Percentiles rank a stretch among this genome's conserved stretches.
These are phyloP conservation scores for Suillus discolor DNA, from an alignment of 768 basidiomycete genomes.

Conservation along the genomic window DNA sequence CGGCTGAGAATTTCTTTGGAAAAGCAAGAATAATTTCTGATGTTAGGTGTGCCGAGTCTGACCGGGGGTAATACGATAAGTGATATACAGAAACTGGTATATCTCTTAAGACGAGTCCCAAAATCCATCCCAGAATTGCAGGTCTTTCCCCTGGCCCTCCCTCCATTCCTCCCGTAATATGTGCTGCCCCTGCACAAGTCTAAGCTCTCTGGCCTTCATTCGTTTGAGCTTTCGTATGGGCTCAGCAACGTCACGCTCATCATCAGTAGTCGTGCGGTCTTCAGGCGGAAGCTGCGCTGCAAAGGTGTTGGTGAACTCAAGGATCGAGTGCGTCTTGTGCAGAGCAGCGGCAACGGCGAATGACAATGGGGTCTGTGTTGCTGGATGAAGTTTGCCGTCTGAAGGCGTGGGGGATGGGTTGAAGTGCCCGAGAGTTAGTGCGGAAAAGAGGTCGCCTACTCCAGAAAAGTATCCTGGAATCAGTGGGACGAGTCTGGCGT, in stretches of 20 bases:
- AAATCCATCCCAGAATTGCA: slow-evolving; percentile 38
- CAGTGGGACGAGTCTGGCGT: slow-evolving; percentile 73
- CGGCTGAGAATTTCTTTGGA: neutral
- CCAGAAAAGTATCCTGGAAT: slow-evolving; percentile 94
- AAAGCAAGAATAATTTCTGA: neutral
- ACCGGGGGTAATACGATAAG: neutral
- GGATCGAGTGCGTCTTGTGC: slow-evolving; percentile 73
- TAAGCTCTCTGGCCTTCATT: slow-evolving; percentile 86
- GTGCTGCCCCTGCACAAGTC: slow-evolving; percentile 77
- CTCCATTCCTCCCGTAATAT: slow-evolving; percentile 53
- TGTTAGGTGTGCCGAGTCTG: neutral
- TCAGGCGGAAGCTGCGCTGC: slow-evolving; percentile 59
- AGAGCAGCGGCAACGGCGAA: slow-evolving; percentile 62
- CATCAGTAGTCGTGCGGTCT: slow-evolving; percentile 67
- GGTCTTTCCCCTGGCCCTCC: slow-evolving; percentile 28
- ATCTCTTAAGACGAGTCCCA: slow-evolving; percentile 24
- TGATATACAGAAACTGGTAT: neutral
- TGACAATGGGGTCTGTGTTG: slow-evolving; percentile 31
- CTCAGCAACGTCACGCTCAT: slow-evolving; percentile 67
- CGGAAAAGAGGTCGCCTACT: slow-evolving; percentile 96
- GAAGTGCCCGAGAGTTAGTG: slow-evolving; percentile 86
- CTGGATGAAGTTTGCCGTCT: slow-evolving; percentile 10
- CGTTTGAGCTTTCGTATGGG: slow-evolving; percentile 67
- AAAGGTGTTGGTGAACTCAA: slow-evolving; percentile 60
- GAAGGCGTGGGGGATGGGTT: slow-evolving; percentile 27